phyloP scores from a whole-genome alignment of 139 green algal species.

The Chlorella sp. region DNA sequence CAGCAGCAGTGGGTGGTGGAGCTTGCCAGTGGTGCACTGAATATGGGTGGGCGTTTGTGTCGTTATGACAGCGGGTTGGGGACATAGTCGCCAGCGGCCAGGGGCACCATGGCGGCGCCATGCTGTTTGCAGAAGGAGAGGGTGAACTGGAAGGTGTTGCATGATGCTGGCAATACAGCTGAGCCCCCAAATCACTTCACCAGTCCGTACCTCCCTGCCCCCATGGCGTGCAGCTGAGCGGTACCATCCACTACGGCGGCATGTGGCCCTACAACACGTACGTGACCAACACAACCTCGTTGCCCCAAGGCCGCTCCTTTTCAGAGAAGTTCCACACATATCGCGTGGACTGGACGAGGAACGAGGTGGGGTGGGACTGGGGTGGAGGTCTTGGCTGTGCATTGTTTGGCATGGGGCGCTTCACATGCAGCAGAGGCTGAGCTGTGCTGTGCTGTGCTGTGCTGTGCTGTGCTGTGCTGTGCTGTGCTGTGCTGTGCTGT shows the following conservation, averaged over 20 bases:
- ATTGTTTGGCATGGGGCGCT: too few species aligned
- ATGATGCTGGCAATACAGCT: not conserved
- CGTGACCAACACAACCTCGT: not conserved
- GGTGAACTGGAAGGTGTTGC: not conserved
- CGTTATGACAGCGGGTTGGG: too few species aligned
- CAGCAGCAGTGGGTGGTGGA: too few species aligned
- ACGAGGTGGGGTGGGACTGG: slow-evolving; percentile 29
- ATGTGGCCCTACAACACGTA: slow-evolving; percentile 1
- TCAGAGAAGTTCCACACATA: slow-evolving; percentile 45
- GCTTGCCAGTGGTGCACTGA: not conserved
- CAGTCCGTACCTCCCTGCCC: not conserved
- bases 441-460: not conserved
- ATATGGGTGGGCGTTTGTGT: too few species aligned
- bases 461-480: too few species aligned
- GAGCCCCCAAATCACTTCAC: too few species aligned
- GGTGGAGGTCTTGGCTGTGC: too few species aligned
- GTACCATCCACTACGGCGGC: slow-evolving; percentile 43
- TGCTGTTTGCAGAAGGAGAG: not conserved
- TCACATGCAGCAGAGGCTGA: not conserved
- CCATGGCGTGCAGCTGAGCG: not conserved
- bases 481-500: too few species aligned
- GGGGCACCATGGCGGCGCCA: too few species aligned
- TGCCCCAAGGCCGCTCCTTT: not conserved
- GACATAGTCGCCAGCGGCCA: too few species aligned
- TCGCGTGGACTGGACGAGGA: slow-evolving; percentile 40